These are phyloP conservation scores for Volvariella volvacea DNA, from an alignment of 1,284 basidiomycete species.

Conservation along the genomic window DNA sequence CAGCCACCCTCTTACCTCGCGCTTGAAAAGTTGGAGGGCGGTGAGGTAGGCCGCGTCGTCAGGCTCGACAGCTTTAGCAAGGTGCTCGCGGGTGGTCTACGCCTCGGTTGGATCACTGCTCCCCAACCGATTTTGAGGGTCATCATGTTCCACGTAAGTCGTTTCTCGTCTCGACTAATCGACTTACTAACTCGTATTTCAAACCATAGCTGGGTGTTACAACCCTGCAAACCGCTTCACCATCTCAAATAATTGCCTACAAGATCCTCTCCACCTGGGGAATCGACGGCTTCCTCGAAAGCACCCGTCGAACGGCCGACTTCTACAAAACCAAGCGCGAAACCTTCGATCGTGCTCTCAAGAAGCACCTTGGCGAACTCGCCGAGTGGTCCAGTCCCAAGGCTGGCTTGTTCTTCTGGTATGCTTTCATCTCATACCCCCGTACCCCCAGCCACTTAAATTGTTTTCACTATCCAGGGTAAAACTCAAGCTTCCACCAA, in stretches of 20 bases:
- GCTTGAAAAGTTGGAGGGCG: slow-evolving; percentile 36
- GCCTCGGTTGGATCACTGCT: slow-evolving; percentile 80
- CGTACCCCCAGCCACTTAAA: not conserved
- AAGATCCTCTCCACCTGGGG: slow-evolving; percentile 70
- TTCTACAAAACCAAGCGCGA: slow-evolving; percentile 77
- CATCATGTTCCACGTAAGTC: slow-evolving; percentile 66
- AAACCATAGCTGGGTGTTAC: slow-evolving; percentile 48
- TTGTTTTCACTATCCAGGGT: not conserved
- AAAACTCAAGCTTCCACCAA: not conserved
- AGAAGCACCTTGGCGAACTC: slow-evolving; percentile 62
- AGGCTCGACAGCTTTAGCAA: slow-evolving; percentile 90
- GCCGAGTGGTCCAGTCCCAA: slow-evolving; percentile 80
- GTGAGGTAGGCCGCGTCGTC: slow-evolving; percentile 44
- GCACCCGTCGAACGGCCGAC: slow-evolving; percentile 60
- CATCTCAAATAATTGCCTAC: slow-evolving; percentile 69
- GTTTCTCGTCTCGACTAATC: not conserved
- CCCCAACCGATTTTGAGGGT: slow-evolving; percentile 68
- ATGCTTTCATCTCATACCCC: not conserved
- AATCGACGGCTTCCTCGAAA: slow-evolving; percentile 65
- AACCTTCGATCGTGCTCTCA: slow-evolving; percentile 67
- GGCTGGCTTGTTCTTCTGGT: slow-evolving; percentile 86
- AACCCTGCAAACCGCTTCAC: slow-evolving; percentile 71
- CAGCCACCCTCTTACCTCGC: slow-evolving; percentile 60
- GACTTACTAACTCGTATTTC: not conserved
- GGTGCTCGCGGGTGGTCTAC: slow-evolving; percentile 76